Conservation (phyloP, 2,329 filamentous ascomycete species). For the Teratosphaeriaceae sp. region DNA sequence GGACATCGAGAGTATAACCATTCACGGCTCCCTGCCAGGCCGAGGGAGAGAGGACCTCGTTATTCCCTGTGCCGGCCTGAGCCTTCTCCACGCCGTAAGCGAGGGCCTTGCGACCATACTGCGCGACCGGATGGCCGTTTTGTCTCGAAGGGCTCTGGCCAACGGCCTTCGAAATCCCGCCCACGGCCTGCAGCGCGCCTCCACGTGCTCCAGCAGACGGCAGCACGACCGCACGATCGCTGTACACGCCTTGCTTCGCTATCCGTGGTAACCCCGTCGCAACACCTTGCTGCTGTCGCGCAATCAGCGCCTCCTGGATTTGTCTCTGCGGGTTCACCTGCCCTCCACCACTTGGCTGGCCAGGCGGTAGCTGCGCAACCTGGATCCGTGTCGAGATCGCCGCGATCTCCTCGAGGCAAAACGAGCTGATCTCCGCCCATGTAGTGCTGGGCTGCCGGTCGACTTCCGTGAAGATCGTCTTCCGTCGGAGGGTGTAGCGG, state of each 20-base stretch:
- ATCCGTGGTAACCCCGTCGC: constrained; percentile 23
- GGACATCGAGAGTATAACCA: constrained; percentile 36
- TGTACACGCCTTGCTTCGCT: constrained; percentile 18
- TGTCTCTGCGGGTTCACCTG: constrained; percentile 11
- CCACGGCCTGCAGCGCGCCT: constrained; percentile 31
- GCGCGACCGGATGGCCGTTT: constrained; percentile 30
- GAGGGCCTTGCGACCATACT: constrained; percentile 30
- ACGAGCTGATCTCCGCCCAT: constrained; percentile 69
- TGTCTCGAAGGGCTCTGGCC: constrained; percentile 35
- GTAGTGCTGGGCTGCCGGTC: constrained; percentile 70
- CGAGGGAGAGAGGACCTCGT: too few species aligned
- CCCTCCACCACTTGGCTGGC: too few species aligned
- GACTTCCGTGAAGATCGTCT: constrained; percentile 79
- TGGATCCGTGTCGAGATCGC: constrained; percentile 62
- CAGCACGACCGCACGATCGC: constrained; percentile 19
- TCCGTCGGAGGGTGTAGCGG: constrained; percentile 66
- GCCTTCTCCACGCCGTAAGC: constrained; percentile 31
- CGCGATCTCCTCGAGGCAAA: constrained; percentile 64
- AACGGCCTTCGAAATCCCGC: constrained; percentile 40
- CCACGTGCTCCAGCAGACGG: constrained; percentile 8
- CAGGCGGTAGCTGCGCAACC: constrained; percentile 26
- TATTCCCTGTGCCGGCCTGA: too few species aligned
- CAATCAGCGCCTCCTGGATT: constrained; percentile 14
- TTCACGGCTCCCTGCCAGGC: constrained; percentile 41
- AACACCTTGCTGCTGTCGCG: constrained; percentile 24